These are phyloP conservation scores for Pyrus hybrid DNA, from an alignment of 331 rosid species.

Conservation along the genomic window DNA sequence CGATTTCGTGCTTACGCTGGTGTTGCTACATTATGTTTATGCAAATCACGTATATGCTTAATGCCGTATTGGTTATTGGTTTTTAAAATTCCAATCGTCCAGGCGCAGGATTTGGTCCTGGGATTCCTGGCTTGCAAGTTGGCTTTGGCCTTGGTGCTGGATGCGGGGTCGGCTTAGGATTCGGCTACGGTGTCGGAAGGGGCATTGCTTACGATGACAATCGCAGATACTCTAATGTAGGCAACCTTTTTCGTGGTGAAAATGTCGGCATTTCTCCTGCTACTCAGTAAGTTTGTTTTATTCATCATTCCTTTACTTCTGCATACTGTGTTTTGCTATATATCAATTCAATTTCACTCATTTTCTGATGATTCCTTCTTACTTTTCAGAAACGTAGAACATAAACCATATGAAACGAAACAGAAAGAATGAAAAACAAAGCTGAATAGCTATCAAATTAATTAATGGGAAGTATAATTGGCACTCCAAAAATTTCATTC, in stretches of 20 bases:
- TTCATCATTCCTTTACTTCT: background rate
- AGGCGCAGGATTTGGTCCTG: constrained; percentile 90
- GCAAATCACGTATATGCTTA: background rate
- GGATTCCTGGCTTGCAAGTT: constrained; percentile 78
- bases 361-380: background rate
- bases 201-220: constrained; percentile 69
- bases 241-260: constrained; percentile 28
- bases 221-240: constrained; percentile 63
- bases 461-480: no score
- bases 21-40: no score
- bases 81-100: background rate
- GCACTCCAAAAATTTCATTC: no score
- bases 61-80: background rate
- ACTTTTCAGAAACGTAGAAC: background rate
- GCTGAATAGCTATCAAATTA: no score
- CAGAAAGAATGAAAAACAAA: background rate
- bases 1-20: no score
- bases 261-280: constrained; percentile 3
- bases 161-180: constrained; percentile 82
- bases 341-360: background rate
- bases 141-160: constrained; percentile 87
- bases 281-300: constrained; percentile 45
- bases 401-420: background rate
- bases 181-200: constrained; percentile 79
- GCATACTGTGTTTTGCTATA: background rate